phyloP scores from a whole-genome alignment of 1,284 basidiomycete genomes.

The Puccinia hordei region DNA sequence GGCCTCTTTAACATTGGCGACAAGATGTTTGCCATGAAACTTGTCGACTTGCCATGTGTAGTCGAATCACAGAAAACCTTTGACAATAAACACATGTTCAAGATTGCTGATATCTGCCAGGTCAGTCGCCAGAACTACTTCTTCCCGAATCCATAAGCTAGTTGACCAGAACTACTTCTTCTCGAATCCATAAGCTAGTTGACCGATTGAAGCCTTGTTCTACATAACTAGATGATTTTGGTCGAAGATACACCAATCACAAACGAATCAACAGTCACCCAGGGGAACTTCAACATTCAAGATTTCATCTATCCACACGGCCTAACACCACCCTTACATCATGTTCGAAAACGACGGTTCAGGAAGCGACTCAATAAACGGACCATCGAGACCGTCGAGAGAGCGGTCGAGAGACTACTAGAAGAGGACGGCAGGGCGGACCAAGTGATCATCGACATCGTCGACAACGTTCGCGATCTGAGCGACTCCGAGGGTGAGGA shows the following conservation, averaged over 20 bases:
- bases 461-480: conserved; percentile 67
- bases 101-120: conserved; percentile 97
- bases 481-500: conserved; percentile 49
- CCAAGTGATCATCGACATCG: conserved; percentile 64
- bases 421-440: conserved; percentile 80
- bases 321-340: conserved; percentile 86
- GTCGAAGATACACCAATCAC: conserved; percentile 75
- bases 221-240: conserved; percentile 74
- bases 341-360: conserved; percentile 89
- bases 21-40: conserved; percentile 80
- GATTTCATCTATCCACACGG: conserved; percentile 98
- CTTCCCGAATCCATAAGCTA: background rate
- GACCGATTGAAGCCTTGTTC: background rate
- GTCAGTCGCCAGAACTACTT: conserved; percentile 61
- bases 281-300: conserved; percentile 80
- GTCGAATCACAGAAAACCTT: conserved; percentile 95
- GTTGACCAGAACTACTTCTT: background rate
- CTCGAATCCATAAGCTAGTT: background rate
- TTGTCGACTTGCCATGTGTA: conserved; percentile 93
- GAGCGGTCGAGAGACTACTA: conserved; percentile 88
- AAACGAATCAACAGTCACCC: conserved; percentile 61
- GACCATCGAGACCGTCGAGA: conserved; percentile 95
- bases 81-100: conserved; percentile 91
- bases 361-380: conserved; percentile 82
- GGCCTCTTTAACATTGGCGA: conserved; percentile 86